Conservation (phyloP, 352 stramenopile genomes). For the Phytophthora chlamydospora region DNA sequence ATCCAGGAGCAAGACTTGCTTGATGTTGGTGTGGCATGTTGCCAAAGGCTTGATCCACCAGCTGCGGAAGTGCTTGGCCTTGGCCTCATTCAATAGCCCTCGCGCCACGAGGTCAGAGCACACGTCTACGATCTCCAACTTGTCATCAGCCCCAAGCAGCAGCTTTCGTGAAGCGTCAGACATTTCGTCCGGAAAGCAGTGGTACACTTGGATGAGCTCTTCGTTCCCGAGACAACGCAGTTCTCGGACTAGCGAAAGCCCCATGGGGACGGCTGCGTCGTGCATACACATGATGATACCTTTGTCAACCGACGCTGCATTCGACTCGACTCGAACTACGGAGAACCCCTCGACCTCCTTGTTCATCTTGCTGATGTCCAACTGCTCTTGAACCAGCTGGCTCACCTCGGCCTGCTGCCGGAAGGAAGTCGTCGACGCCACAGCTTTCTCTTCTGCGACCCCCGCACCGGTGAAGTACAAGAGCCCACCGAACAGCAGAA, state of each 20-base stretch:
- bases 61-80: slow-evolving; percentile 42
- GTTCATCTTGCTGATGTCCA: no score
- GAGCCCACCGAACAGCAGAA: slow-evolving; percentile 1
- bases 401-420: no score
- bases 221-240: slow-evolving; percentile 51
- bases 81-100: slow-evolving; percentile 7
- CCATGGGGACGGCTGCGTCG: slow-evolving; percentile 44
- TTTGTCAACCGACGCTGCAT: no score
- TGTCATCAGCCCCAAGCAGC: slow-evolving; percentile 31
- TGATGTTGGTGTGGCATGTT: slow-evolving; percentile 49
- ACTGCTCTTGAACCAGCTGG: no score
- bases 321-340: no score
- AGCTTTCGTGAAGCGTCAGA: slow-evolving; percentile 33
- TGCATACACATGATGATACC: no score
- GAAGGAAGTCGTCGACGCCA: not conserved
- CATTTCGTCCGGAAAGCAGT: slow-evolving; percentile 51
- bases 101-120: slow-evolving; percentile 36
- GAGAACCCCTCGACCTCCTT: no score
- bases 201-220: slow-evolving; percentile 58
- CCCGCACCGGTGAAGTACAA: not conserved
- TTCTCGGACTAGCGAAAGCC: slow-evolving; percentile 50
- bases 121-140: slow-evolving; percentile 49
- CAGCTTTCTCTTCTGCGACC: not conserved
- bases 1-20: slow-evolving; percentile 62
- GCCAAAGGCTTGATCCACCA: slow-evolving; percentile 71